Evolutionary conservation across 768 basidiomycete species (phyloP), one percentile per base, ranked within the genome.

Genomic region (Boletus rufocinnamomeus): DNA sequence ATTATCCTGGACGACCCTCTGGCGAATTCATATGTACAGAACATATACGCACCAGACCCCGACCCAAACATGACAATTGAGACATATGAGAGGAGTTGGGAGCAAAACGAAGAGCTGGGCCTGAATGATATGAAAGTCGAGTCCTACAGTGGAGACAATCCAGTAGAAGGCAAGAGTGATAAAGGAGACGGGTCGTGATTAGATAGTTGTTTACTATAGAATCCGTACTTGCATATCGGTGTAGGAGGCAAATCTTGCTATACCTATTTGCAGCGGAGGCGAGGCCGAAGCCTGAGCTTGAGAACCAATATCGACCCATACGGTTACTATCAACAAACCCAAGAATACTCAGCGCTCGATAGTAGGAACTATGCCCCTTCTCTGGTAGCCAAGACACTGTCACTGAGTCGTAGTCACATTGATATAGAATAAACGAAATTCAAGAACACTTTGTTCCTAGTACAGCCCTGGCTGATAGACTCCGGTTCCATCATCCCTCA

Each of bases 31-130:
- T 95, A 98, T 69, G 77, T 99, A 46, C 97, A 99, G 72, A 97
- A 94, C 71, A 66, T 95, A n/a, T 98, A 96, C 70, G 96, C 97
- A 0, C 97, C 97, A 5, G 96, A 99, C 69, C 87, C 91, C 0
- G 96, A 98, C 69, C 96, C 96, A 2, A 94, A 95, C 67, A 93
- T 99, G 91, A 79, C 73, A 32, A 82, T 91, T 52, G 91, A 89
- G 70, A 70, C 73, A 56, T 99, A 98, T 68, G 91, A 95, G 41
- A 80, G 97, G 50, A 85, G 85, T 4, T 91, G 83, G 77, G 84
- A 93, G 45, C 94, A 99, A 78, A 95, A 99, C 66, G 97, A 98
- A 70, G 93, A 94, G 50, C 79, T 98, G 16, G 97, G 96, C 6
- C 72, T 99, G 69, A 93, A 94, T 65, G 92, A 93, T 66, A 94